Percentiles rank a stretch among this genome's conserved stretches.
phyloP scores from a whole-genome alignment of 2,329 filamentous ascomycete genomes.

The Claviceps sp. region DNA sequence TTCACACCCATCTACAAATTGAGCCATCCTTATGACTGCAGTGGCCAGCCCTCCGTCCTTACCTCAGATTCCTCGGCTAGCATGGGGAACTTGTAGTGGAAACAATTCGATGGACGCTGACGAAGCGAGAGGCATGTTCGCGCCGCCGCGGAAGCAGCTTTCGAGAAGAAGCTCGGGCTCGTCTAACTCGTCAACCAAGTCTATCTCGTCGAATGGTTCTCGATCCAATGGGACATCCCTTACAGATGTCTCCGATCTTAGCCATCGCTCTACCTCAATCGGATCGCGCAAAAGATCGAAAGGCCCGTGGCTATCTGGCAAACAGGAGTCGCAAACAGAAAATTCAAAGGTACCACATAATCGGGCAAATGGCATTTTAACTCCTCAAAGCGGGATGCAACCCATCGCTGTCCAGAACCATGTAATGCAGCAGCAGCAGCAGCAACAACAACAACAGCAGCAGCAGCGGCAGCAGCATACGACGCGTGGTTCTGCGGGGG shows the following conservation, averaged over 20 bases:
- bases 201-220: slow-evolving; percentile 46
- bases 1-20: slow-evolving; percentile 6
- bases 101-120: slow-evolving; percentile 63
- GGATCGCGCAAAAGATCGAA: slow-evolving; percentile 39
- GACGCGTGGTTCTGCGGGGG: slow-evolving; percentile 41
- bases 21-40: slow-evolving; percentile 46
- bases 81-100: slow-evolving; percentile 49
- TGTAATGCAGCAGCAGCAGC: slow-evolving; percentile 21
- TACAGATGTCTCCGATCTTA: slow-evolving; percentile 32
- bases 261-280: slow-evolving; percentile 35
- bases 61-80: slow-evolving; percentile 47
- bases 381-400: slow-evolving; percentile 20
- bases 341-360: slow-evolving; percentile 31
- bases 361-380: slow-evolving; percentile 28
- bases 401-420: slow-evolving; percentile 18
- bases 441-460: slow-evolving; percentile 31
- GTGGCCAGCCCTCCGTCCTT: slow-evolving; percentile 53
- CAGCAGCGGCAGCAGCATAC: slow-evolving; percentile 32
- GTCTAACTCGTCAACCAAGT: slow-evolving; percentile 39
- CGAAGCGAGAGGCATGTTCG: slow-evolving; percentile 77
- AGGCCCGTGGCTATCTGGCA: slow-evolving; percentile 34
- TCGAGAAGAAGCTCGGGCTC: slow-evolving; percentile 86
- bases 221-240: slow-evolving; percentile 48
- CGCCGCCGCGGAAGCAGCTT: slow-evolving; percentile 76
- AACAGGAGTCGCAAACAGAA: slow-evolving; percentile 34